These are phyloP conservation scores for Elsinoe arachidis DNA, from an alignment of 2,329 filamentous ascomycete species.

Conservation along the genomic window DNA sequence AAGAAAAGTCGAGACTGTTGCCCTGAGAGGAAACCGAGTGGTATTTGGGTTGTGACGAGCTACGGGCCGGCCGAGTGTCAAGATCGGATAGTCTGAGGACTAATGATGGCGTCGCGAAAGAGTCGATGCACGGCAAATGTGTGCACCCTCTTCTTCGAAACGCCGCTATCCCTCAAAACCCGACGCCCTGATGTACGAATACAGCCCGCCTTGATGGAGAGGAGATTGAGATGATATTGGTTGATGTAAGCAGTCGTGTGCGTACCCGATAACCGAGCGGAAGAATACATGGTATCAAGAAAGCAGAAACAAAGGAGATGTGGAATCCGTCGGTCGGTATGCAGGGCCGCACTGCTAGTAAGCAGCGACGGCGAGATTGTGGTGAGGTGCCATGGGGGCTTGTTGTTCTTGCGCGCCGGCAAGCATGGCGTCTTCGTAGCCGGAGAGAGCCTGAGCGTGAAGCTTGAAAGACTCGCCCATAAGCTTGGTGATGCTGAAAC, in stretches of 20 bases:
- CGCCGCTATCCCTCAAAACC: background rate
- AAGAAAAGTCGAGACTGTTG: constrained; percentile 6
- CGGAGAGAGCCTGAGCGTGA: constrained; percentile 86
- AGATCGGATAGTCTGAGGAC: background rate
- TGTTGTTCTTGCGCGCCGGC: constrained; percentile 35
- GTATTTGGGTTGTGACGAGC: background rate
- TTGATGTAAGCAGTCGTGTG: background rate
- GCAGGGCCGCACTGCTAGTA: constrained; percentile 12
- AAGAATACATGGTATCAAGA: constrained; percentile 12
- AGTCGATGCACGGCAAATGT: background rate
- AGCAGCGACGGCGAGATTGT: constrained; percentile 26
- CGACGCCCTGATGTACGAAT: constrained; percentile 5
- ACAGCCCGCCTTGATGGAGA: constrained; percentile 4
- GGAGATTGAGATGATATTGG: constrained; percentile 7
- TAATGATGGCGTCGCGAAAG: background rate
- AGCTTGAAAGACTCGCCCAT: constrained; percentile 98
- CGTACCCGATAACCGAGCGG: background rate
- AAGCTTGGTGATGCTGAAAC: constrained; percentile 70
- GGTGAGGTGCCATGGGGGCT: constrained; percentile 33
- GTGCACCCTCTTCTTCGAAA: background rate
- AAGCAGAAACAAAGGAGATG: constrained; percentile 12
- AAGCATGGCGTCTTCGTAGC: constrained; percentile 75
- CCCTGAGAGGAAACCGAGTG: background rate
- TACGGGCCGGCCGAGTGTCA: constrained; percentile 13
- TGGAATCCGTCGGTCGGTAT: background rate